Conservation (phyloP, 352 stramenopile genomes). For the Globisporangium apiculatum region DNA sequence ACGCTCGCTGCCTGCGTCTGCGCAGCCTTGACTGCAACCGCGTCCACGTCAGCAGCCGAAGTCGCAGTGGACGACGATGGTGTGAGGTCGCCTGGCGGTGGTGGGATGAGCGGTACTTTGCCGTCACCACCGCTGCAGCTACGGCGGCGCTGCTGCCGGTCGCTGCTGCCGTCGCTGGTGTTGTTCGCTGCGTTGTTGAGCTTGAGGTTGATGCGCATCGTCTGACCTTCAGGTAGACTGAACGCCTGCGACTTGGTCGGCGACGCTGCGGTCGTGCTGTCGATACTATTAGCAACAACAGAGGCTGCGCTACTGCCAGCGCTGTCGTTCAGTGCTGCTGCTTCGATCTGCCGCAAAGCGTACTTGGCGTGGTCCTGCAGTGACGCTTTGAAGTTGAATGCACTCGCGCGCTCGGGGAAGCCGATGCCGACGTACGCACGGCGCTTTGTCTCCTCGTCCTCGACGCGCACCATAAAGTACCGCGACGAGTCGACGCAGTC, state of each 20-base stretch:
- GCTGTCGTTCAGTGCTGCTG: slow-evolving; percentile 16
- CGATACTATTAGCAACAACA: not conserved
- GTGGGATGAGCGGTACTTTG: slow-evolving; percentile 57
- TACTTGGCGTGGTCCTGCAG: slow-evolving; percentile 85
- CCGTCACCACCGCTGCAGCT: slow-evolving; percentile 22
- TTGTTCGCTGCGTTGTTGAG: slow-evolving; percentile 14
- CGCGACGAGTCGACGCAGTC: slow-evolving; percentile 84
- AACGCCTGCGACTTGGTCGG: slow-evolving; percentile 33
- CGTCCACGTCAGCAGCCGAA: slow-evolving; percentile 6
- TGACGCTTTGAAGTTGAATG: slow-evolving; percentile 84
- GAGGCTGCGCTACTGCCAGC: not conserved
- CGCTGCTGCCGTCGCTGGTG: slow-evolving; percentile 14
- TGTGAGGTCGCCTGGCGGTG: slow-evolving; percentile 33
- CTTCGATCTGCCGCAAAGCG: slow-evolving; percentile 46
- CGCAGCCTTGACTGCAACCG: slow-evolving; percentile 23
- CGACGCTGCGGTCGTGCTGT: slow-evolving; percentile 3
- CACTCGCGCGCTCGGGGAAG: slow-evolving; percentile 64
- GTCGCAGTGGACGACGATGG: slow-evolving; percentile 10
- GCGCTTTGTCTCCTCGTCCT: slow-evolving; percentile 65
- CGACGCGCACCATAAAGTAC: slow-evolving; percentile 85
- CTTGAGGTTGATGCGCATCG: slow-evolving; percentile 78
- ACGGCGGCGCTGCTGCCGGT: slow-evolving; percentile 19
- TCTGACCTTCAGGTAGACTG: slow-evolving; percentile 61
- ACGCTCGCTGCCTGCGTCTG: slow-evolving; percentile 26
- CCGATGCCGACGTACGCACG: slow-evolving; percentile 75